phyloP scores from a whole-genome alignment of 2,329 filamentous ascomycete species.

The Clarireedia paspali region DNA sequence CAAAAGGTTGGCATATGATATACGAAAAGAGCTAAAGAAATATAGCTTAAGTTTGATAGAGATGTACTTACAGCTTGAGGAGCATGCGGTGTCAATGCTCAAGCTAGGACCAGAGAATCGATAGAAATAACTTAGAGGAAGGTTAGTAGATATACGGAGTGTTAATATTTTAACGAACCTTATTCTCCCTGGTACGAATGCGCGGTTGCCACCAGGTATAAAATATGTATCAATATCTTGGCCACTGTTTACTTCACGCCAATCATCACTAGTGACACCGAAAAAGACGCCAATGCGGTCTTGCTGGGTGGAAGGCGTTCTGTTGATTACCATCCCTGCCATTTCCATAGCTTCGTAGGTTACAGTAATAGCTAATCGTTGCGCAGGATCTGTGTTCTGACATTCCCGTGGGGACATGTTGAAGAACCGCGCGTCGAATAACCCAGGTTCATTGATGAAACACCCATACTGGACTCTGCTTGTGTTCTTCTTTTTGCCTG shows the following conservation, averaged over 20 bases:
- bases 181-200: slow-evolving; percentile 26
- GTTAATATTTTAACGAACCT: slow-evolving; percentile 9
- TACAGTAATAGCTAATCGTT: slow-evolving; percentile 65
- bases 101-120: slow-evolving; percentile 41
- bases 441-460: slow-evolving; percentile 60
- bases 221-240: slow-evolving; percentile 24
- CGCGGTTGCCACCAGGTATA: slow-evolving; percentile 19
- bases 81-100: slow-evolving; percentile 53
- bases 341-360: slow-evolving; percentile 76
- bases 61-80: slow-evolving; percentile 16
- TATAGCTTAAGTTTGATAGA: too few species aligned
- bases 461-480: slow-evolving; percentile 62
- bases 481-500: slow-evolving; percentile 46
- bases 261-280: slow-evolving; percentile 21
- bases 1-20: too few species aligned
- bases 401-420: slow-evolving; percentile 72
- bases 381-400: slow-evolving; percentile 71
- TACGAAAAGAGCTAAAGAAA: too few species aligned
- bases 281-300: slow-evolving; percentile 20
- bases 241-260: slow-evolving; percentile 18
- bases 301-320: slow-evolving; percentile 33
- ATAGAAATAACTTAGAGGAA: slow-evolving; percentile 28
- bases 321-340: slow-evolving; percentile 55
- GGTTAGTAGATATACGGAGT: slow-evolving; percentile 44
- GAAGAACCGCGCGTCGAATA: slow-evolving; percentile 75